phyloP scores from a whole-genome alignment of 306 rosid species.

The Quercus parvula region DNA sequence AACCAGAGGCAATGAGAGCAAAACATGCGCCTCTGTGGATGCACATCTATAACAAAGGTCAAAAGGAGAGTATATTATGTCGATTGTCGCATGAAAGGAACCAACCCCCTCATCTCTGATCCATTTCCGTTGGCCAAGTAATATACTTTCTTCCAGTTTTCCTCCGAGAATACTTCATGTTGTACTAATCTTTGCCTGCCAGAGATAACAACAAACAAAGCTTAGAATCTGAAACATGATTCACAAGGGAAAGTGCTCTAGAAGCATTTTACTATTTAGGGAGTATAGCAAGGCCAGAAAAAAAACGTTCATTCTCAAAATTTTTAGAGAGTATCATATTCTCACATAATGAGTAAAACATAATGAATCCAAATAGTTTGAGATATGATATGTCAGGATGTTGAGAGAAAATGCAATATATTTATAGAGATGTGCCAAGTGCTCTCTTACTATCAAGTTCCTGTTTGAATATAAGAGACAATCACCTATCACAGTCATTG shows the following conservation, averaged over 20 bases:
- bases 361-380: background rate
- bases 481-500: background rate
- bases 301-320: background rate
- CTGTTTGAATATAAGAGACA: background rate
- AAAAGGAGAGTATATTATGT: background rate
- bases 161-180: constrained; percentile 81
- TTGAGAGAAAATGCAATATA: background rate
- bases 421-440: background rate
- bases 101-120: constrained; percentile 77
- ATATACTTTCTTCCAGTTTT: constrained; percentile 81
- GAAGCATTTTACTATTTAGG: constrained; percentile 9
- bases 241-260: constrained; percentile 1
- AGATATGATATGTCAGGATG: background rate
- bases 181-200: constrained; percentile 80
- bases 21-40: background rate
- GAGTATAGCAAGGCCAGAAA: constrained; percentile 2
- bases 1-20: background rate
- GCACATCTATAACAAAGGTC: background rate
- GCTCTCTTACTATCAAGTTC: background rate
- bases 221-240: constrained; percentile 17
- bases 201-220: constrained; percentile 17
- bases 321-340: background rate
- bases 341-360: background rate
- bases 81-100: constrained; percentile 67
- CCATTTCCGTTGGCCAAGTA: constrained; percentile 88